A percentile compares a stretch with the other conserved stretches of the same genome.
These are phyloP conservation scores for Erysimum cheiranthoides DNA, from an alignment of 345 rosid species.

Conservation along the genomic window DNA sequence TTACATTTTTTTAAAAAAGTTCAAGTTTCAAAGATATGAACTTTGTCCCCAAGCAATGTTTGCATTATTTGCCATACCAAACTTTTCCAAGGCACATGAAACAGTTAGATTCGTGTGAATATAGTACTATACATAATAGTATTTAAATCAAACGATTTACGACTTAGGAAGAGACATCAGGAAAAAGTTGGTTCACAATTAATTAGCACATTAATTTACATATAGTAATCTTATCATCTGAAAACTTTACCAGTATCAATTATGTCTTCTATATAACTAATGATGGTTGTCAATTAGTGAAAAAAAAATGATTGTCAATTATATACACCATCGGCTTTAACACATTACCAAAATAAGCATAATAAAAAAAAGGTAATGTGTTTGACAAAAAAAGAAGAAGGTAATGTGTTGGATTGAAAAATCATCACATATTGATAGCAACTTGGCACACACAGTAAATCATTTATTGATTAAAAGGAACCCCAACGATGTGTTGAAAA, in stretches of 20 bases:
- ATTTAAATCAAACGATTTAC: constrained; percentile 1
- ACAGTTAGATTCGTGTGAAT: constrained; percentile 32
- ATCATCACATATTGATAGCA: constrained; percentile 15
- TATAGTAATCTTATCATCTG: not conserved
- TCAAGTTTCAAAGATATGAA: constrained; percentile 38
- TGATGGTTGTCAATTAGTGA: constrained; percentile 4
- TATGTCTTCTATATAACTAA: not conserved
- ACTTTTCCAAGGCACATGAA: constrained; percentile 48
- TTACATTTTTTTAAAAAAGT: not conserved
- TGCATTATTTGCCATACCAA: constrained; percentile 40
- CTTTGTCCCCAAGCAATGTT: constrained; percentile 47
- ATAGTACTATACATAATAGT: constrained; percentile 24
- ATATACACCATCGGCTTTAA: constrained; percentile 19
- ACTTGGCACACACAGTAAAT: constrained; percentile 14
- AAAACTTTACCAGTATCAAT: constrained; percentile 5
- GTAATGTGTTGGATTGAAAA: constrained; percentile 1
- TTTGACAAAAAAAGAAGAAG: not conserved
- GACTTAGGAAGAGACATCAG: constrained; percentile 14
- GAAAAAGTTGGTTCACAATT: constrained; percentile 12
- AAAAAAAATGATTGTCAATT: not conserved
- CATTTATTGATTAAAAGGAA: too few relatives aligned
- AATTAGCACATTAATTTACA: not conserved
- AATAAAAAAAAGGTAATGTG: not conserved
- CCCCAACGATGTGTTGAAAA: too few relatives aligned
- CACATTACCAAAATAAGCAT: constrained; percentile 27